Evolutionary conservation across 495 filamentous ascomycete genomes (phyloP).

Genomic region (Aspergillus avenaceus): DNA sequence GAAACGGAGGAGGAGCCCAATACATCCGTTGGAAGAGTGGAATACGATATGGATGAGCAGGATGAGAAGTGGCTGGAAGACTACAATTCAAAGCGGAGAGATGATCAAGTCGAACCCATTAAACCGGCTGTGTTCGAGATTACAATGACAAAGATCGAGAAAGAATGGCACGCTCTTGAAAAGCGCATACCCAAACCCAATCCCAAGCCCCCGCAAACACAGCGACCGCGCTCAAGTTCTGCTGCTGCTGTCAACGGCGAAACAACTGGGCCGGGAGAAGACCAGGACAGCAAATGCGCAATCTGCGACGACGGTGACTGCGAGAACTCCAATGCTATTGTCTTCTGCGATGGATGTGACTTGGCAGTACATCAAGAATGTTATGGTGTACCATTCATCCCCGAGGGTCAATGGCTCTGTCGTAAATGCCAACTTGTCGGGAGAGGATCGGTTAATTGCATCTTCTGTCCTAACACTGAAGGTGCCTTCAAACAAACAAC

Average conservation of each 20-base stretch:
- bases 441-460: slow-evolving; percentile 87
- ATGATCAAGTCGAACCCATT: slow-evolving; percentile 70
- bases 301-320: slow-evolving; percentile 99
- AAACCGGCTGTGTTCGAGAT: slow-evolving; percentile 93
- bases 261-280: slow-evolving; percentile 73
- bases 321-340: slow-evolving; percentile 99
- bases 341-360: slow-evolving; percentile 98
- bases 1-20: slow-evolving; percentile 61
- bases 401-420: slow-evolving; percentile 97
- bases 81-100: slow-evolving; percentile 71
- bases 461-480: slow-evolving; percentile 96
- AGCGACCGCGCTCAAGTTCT: slow-evolving; percentile 84
- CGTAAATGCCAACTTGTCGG: slow-evolving; percentile 95
- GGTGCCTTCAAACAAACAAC: slow-evolving; percentile 98
- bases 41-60: slow-evolving; percentile 99
- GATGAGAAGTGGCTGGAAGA: slow-evolving; percentile 93
- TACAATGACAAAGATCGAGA: slow-evolving; percentile 97
- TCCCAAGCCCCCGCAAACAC: slow-evolving; percentile 90
- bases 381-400: slow-evolving; percentile 98
- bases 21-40: slow-evolving; percentile 68
- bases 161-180: slow-evolving; percentile 95
- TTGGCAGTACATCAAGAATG: slow-evolving; percentile 98
- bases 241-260: slow-evolving; percentile 91
- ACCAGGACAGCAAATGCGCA: slow-evolving; percentile 95
- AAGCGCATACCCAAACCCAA: slow-evolving; percentile 94